These are phyloP conservation scores for Nakataea oryzae DNA, from an alignment of 2,329 filamentous ascomycete genomes.

Conservation along the genomic window DNA sequence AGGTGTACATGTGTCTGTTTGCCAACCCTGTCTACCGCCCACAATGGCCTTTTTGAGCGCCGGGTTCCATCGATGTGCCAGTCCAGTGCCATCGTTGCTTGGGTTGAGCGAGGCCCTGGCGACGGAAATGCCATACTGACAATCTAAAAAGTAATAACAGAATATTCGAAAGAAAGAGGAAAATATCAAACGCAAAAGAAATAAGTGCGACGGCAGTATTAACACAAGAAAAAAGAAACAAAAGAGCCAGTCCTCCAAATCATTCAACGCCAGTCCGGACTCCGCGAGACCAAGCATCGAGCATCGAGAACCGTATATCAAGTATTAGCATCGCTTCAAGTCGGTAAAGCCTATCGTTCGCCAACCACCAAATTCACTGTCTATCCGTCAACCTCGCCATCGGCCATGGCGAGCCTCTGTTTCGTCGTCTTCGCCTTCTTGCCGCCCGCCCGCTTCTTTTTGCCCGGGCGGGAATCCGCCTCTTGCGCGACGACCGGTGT, in stretches of 20 bases:
- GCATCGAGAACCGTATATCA: background rate
- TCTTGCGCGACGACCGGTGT: constrained; percentile 53
- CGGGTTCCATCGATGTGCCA: background rate
- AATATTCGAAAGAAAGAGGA: background rate
- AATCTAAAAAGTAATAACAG: background rate
- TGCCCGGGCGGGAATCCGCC: constrained; percentile 33
- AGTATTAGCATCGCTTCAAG: background rate
- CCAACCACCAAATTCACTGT: background rate
- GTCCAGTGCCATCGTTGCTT: background rate
- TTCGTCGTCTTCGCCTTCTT: constrained; percentile 62
- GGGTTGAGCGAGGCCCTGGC: background rate
- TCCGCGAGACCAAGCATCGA: background rate
- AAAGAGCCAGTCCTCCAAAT: background rate
- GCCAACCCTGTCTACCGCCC: background rate
- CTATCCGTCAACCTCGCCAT: constrained; percentile 37
- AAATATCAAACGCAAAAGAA: background rate
- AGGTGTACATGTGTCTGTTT: background rate
- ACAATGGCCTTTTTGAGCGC: background rate
- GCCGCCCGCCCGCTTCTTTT: constrained; percentile 41
- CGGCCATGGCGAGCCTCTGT: constrained; percentile 57
- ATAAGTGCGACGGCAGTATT: background rate
- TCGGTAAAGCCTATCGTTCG: background rate
- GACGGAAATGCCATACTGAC: background rate
- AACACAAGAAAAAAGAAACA: background rate
- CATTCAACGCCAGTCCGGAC: background rate